Evolutionary conservation across 164 flowering plant species (phyloP).

Genomic region (Aristolochia contorta): DNA sequence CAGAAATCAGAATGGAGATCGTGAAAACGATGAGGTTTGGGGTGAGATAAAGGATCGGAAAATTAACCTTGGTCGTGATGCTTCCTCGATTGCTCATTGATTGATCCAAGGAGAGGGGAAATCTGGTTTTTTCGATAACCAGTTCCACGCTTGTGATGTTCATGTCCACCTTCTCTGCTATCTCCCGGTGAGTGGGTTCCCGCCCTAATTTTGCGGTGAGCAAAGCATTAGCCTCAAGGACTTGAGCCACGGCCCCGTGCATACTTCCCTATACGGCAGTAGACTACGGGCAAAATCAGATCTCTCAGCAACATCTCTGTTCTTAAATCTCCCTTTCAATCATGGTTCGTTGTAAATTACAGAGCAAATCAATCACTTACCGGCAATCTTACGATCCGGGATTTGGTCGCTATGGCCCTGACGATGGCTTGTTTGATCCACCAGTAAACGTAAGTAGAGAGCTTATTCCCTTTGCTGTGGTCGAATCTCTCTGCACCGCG

Average conservation of each 20-base stretch:
- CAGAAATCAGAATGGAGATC: background rate
- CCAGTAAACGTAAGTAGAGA: constrained; percentile 69
- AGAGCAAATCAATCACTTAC: constrained; percentile 18
- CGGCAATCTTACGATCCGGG: constrained; percentile 48
- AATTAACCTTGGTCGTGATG: constrained; percentile 41
- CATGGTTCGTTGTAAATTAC: background rate
- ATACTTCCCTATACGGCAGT: constrained; percentile 48
- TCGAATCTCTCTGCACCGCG: constrained; percentile 49
- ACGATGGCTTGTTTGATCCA: constrained; percentile 68
- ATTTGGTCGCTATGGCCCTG: constrained; percentile 38
- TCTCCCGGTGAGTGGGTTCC: constrained; percentile 35
- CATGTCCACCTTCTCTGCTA: constrained; percentile 26
- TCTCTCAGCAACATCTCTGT: background rate
- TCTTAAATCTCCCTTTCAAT: background rate
- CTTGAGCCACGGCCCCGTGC: constrained; percentile 30
- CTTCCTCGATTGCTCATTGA: constrained; percentile 22
- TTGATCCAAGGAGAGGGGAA: constrained; percentile 43
- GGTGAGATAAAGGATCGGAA: background rate
- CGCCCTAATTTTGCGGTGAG: constrained; percentile 29
- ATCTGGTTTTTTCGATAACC: constrained; percentile 26
- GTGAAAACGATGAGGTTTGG: too few relatives aligned
- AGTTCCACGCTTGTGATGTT: constrained; percentile 26
- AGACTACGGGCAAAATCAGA: constrained; percentile 19
- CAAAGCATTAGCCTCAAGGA: constrained; percentile 36
- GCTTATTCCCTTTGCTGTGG: constrained; percentile 43